Evolutionary conservation across 768 basidiomycete genomes (phyloP).

Genomic region (Pleurotus giganteus): DNA sequence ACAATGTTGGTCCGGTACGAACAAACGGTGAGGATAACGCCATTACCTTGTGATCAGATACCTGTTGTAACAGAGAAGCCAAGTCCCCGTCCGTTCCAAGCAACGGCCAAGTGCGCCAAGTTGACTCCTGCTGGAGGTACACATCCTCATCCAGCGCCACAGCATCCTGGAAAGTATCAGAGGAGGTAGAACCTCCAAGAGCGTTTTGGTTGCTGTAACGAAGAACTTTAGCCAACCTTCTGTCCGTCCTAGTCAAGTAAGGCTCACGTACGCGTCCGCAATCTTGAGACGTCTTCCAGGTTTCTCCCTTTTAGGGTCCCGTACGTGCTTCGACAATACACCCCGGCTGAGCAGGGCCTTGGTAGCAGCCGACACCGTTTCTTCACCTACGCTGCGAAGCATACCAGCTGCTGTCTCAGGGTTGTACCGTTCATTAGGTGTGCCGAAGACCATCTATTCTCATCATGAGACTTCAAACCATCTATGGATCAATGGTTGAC

Average conservation of each 20-base stretch:
- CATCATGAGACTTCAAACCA: neutral
- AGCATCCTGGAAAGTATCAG: constrained; percentile 74
- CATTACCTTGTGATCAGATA: constrained; percentile 73
- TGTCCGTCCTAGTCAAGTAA: neutral
- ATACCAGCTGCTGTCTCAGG: constrained; percentile 54
- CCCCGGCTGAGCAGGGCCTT: constrained; percentile 61
- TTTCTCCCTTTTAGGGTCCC: constrained; percentile 57
- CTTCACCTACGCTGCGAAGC: constrained; percentile 55
- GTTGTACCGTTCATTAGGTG: constrained; percentile 68
- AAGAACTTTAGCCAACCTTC: neutral
- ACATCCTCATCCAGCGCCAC: constrained; percentile 53
- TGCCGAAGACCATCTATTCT: constrained; percentile 72
- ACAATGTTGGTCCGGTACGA: constrained; percentile 4
- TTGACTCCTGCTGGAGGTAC: constrained; percentile 42
- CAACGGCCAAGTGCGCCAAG: constrained; percentile 78
- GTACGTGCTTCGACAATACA: constrained; percentile 63
- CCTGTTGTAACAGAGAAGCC: constrained; percentile 72
- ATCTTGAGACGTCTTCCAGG: constrained; percentile 79
- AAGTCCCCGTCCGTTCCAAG: constrained; percentile 79
- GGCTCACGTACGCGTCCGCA: constrained; percentile 55
- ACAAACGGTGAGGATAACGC: neutral
- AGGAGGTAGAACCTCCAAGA: constrained; percentile 59
- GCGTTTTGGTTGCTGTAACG: constrained; percentile 60
- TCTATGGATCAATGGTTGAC: neutral
- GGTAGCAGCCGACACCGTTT: constrained; percentile 52